These are phyloP conservation scores for Capsella rubella DNA, from an alignment of 441 rosid genomes.

Conservation along the genomic window DNA sequence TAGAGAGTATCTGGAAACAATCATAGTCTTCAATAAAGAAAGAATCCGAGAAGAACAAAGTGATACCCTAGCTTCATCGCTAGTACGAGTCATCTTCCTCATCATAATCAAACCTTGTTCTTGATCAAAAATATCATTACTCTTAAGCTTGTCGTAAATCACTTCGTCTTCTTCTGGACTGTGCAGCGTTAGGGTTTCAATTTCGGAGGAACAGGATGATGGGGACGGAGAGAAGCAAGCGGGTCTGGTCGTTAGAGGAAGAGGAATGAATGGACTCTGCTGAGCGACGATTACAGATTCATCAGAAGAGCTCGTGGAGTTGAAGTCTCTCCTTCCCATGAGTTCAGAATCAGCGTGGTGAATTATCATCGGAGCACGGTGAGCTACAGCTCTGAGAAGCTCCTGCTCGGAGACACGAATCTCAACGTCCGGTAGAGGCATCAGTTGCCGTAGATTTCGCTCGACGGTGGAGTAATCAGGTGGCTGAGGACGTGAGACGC, in stretches of 20 bases:
- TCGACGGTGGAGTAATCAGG: slow-evolving; percentile 53
- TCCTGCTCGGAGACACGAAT: slow-evolving; percentile 74
- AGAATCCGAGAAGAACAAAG: slow-evolving; percentile 59
- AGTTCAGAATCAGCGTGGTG: slow-evolving; percentile 51
- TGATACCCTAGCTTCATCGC: slow-evolving; percentile 53
- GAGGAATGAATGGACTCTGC: slow-evolving; percentile 61
- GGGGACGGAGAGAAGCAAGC: slow-evolving; percentile 69
- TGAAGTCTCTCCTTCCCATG: slow-evolving; percentile 40
- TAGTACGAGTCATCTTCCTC: slow-evolving; percentile 55
- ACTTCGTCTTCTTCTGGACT: slow-evolving; percentile 53
- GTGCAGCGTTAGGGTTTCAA: slow-evolving; percentile 45
- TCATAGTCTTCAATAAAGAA: slow-evolving; percentile 46
- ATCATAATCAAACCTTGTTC: slow-evolving; percentile 59
- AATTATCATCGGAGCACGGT: slow-evolving; percentile 67
- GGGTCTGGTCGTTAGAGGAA: slow-evolving; percentile 59
- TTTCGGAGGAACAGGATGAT: slow-evolving; percentile 56
- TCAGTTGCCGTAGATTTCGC: slow-evolving; percentile 42
- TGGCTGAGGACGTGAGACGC: slow-evolving; percentile 38
- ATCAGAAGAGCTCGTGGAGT: slow-evolving; percentile 68
- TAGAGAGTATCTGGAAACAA: slow-evolving; percentile 54
- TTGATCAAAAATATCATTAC: slow-evolving; percentile 50
- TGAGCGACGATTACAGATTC: slow-evolving; percentile 68
- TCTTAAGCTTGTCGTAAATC: slow-evolving; percentile 49
- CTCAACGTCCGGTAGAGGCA: slow-evolving; percentile 32
- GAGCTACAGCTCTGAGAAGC: slow-evolving; percentile 68